These are phyloP conservation scores for Oryza punctata DNA, from an alignment of 176 grass and related monocot genomes.

Conservation along the genomic window DNA sequence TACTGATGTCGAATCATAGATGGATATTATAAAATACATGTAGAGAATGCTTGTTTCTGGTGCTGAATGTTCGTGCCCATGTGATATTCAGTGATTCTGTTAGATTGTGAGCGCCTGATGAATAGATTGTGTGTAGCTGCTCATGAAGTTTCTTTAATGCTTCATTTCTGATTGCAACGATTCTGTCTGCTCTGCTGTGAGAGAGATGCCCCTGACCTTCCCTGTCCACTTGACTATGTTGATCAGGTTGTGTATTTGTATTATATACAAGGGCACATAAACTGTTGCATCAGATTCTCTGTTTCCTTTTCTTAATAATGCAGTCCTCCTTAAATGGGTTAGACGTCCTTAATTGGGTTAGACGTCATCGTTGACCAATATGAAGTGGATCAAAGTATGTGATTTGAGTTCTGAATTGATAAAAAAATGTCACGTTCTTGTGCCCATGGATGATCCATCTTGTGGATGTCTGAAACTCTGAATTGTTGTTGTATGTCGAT, in stretches of 20 bases:
- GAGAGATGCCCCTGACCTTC: neutral
- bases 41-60: neutral
- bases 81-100: constrained; percentile 4
- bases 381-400: neutral
- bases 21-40: neutral
- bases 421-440: no score
- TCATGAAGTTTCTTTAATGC: neutral
- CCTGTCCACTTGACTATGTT: neutral
- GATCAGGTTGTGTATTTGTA: neutral
- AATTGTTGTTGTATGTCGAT: neutral
- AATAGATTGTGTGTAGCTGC: constrained; percentile 25
- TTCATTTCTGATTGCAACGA: constrained; percentile 23
- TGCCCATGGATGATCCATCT: no score
- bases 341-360: neutral
- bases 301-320: neutral
- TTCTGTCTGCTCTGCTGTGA: constrained; percentile 16
- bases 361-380: neutral
- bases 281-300: neutral
- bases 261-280: neutral
- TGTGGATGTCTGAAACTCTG: neutral
- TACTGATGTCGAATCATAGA: neutral
- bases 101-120: constrained; percentile 21
- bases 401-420: neutral
- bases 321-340: neutral
- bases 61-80: constrained; percentile 22